These are phyloP conservation scores for Dactylella cylindrospora DNA, from an alignment of 2,329 filamentous ascomycete genomes.

Conservation along the genomic window DNA sequence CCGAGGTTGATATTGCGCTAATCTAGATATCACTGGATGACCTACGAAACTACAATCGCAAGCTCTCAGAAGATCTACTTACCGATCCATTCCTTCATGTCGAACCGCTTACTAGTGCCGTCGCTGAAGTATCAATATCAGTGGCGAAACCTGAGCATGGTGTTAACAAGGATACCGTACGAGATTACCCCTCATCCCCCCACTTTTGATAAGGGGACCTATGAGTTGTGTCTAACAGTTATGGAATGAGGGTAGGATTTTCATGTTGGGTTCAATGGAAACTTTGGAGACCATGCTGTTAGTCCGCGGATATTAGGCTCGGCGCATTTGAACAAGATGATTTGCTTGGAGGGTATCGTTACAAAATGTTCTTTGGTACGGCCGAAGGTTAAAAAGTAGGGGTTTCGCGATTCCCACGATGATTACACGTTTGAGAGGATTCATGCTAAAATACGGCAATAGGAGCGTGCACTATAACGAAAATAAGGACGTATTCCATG, in stretches of 20 bases:
- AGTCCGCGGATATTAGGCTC: conserved; percentile 92
- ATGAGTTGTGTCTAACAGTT: conserved; percentile 8
- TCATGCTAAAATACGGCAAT: not conserved
- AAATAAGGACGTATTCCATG: conserved; percentile 79
- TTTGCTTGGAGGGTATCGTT: conserved; percentile 95
- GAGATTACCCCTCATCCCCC: conserved; percentile 40
- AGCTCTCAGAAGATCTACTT: conserved; percentile 64
- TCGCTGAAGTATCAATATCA: conserved; percentile 83
- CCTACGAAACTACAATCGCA: conserved; percentile 29
- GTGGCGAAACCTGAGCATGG: conserved; percentile 75
- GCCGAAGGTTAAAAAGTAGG: conserved; percentile 83
- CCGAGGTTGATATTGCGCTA: not conserved
- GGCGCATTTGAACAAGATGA: conserved; percentile 89
- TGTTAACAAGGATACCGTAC: conserved; percentile 70
- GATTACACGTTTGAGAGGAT: not conserved
- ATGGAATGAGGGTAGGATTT: conserved; percentile 58
- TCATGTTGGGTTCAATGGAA: conserved; percentile 96
- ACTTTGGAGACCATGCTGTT: conserved; percentile 91
- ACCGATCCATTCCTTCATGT: conserved; percentile 84
- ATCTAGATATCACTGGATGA: conserved; percentile 39
- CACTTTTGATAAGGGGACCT: not conserved
- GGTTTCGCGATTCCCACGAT: not conserved
- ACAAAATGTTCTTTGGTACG: conserved; percentile 93
- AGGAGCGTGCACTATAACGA: conserved; percentile 92
- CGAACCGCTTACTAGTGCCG: conserved; percentile 82